phyloP scores from a whole-genome alignment of 2,329 filamentous ascomycete genomes.

The Diaporthe destruens region DNA sequence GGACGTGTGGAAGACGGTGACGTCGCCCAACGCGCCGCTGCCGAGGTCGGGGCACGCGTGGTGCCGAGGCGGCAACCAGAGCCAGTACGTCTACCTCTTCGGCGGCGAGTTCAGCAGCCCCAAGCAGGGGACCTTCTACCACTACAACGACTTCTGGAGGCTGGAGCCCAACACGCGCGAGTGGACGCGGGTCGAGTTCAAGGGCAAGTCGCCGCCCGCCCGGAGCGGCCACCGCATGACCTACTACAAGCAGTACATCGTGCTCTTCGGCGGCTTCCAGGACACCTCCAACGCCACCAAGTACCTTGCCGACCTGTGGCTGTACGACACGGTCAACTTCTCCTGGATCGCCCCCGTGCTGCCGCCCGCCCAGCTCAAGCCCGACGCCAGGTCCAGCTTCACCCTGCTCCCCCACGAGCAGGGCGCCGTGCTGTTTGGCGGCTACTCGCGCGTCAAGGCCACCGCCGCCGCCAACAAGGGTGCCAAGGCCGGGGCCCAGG shows the following conservation, averaged over 20 bases:
- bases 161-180: conserved; percentile 87
- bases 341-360: conserved; percentile 84
- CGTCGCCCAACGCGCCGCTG: conserved; percentile 89
- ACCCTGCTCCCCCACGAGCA: conserved; percentile 90
- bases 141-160: conserved; percentile 99
- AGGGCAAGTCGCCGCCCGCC: conserved; percentile 83
- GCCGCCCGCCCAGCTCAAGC: conserved; percentile 84
- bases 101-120: conserved; percentile 97
- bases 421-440: conserved; percentile 91
- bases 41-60: conserved; percentile 94
- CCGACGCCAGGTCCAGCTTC: conserved; percentile 91
- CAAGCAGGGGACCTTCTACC: conserved; percentile 98
- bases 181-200: conserved; percentile 89
- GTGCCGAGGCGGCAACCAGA: conserved; percentile 86
- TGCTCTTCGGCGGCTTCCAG: conserved; percentile 96
- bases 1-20: conserved; percentile 92
- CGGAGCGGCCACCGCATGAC: conserved; percentile 96
- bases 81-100: conserved; percentile 89
- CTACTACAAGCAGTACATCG: conserved; percentile 95
- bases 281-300: conserved; percentile 96
- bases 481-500: conserved; percentile 70
- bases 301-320: conserved; percentile 93
- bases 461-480: conserved; percentile 72
- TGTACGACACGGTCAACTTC: conserved; percentile 92
- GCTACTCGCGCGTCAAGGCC: conserved; percentile 91